Conservation (phyloP, 2,329 filamentous ascomycete species). For the Thielaviopsis punctulata region DNA sequence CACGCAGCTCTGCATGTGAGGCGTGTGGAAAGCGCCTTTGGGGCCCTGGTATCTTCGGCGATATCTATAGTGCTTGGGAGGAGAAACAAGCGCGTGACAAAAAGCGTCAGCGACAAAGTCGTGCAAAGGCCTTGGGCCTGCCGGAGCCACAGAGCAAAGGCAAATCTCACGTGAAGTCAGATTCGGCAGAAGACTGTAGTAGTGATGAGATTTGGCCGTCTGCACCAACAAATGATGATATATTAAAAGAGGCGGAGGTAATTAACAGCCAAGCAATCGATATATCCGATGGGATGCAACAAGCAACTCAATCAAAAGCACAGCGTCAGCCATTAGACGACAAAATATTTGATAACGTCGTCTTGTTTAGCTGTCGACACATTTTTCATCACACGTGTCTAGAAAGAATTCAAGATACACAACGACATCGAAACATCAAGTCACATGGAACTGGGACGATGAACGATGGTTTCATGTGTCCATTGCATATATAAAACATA, state of each 20-base stretch:
- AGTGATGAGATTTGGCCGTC: slow-evolving; percentile 19
- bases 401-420: slow-evolving; percentile 47
- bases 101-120: slow-evolving; percentile 26
- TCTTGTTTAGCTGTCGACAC: slow-evolving; percentile 53
- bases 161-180: slow-evolving; percentile 29
- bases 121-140: slow-evolving; percentile 19
- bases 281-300: neutral
- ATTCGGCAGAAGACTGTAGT: slow-evolving; percentile 17
- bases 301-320: neutral
- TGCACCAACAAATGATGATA: neutral
- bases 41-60: slow-evolving; percentile 68
- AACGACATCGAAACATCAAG: no score
- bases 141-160: slow-evolving; percentile 32
- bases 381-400: slow-evolving; percentile 53
- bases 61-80: slow-evolving; percentile 73
- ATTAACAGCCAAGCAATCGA: slow-evolving; percentile 12
- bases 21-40: slow-evolving; percentile 67
- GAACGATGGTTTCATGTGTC: neutral
- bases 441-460: slow-evolving; percentile 22
- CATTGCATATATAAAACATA: slow-evolving; percentile 12
- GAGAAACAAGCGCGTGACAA: slow-evolving; percentile 34
- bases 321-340: slow-evolving; percentile 16
- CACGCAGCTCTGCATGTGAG: slow-evolving; percentile 73
- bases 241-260: neutral
- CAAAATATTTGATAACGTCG: slow-evolving; percentile 41